Percentiles rank a stretch among this genome's conserved stretches.
Conservation (phyloP, 306 rosid species). For the Corylus heterophylla region DNA sequence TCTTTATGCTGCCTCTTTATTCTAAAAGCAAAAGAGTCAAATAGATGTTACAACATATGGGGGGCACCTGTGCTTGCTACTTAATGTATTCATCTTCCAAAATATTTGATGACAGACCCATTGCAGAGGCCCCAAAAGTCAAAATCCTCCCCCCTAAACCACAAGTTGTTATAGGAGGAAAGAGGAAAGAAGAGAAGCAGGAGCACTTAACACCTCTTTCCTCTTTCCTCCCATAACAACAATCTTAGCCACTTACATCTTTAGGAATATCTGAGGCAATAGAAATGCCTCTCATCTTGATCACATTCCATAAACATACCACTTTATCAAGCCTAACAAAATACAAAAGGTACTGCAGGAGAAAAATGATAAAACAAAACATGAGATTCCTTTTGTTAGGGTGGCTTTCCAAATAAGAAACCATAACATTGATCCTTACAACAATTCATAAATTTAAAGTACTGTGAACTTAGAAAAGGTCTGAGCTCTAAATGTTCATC, state of each 20-base stretch:
- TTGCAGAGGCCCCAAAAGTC: not conserved
- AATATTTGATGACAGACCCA: not conserved
- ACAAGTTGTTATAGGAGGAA: not conserved
- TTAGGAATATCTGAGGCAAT: constrained; percentile 7
- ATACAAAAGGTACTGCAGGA: constrained; percentile 69
- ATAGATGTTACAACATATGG: no score
- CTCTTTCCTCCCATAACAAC: not conserved
- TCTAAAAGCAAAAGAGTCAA: no score
- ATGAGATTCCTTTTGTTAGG: constrained; percentile 19
- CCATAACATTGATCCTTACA: not conserved
- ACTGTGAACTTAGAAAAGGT: constrained; percentile 10
- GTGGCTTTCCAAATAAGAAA: not conserved
- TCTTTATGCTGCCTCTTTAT: no score
- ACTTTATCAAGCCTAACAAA: constrained; percentile 53
- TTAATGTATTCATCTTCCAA: not conserved
- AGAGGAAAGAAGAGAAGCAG: not conserved
- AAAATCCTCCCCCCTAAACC: not conserved
- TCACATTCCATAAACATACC: constrained; percentile 21
- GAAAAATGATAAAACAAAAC: constrained; percentile 24
- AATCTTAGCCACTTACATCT: not conserved
- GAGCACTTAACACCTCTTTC: not conserved
- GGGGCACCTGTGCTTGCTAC: not conserved
- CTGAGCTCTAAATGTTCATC: constrained; percentile 42
- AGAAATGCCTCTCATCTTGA: constrained; percentile 43
- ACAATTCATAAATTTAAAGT: not conserved